phyloP scores from a whole-genome alignment of 179 eudicot genomes.

The Silene vulgaris region DNA sequence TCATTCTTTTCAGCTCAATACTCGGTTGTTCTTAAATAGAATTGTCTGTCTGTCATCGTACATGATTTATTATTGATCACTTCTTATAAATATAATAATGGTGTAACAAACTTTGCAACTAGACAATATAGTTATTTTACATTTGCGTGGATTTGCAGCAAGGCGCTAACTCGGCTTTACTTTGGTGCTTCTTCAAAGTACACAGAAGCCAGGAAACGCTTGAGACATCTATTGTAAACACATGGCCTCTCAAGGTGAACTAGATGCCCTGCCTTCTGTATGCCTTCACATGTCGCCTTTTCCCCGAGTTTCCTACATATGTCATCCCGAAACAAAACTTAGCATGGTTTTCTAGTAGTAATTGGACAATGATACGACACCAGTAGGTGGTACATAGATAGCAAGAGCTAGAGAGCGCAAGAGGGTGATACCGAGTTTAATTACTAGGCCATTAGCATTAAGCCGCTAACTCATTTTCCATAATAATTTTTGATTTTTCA shows the following conservation, averaged over 20 bases:
- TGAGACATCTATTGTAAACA: slow-evolving; percentile 58
- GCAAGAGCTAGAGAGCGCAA: too few relatives aligned
- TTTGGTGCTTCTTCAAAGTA: slow-evolving; percentile 19
- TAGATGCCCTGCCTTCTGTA: slow-evolving; percentile 84
- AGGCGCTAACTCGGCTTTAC: neutral
- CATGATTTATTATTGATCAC: slow-evolving; percentile 15
- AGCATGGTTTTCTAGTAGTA: neutral
- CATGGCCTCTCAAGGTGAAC: slow-evolving; percentile 91
- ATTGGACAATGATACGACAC: neutral
- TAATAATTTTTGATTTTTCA: too few relatives aligned
- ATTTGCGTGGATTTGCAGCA: neutral
- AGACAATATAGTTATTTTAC: slow-evolving; percentile 17
- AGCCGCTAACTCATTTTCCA: too few relatives aligned
- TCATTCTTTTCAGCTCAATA: slow-evolving; percentile 20
- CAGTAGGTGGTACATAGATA: too few relatives aligned
- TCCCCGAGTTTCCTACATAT: slow-evolving; percentile 74
- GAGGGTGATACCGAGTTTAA: too few relatives aligned
- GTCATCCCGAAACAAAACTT: neutral
- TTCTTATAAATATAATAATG: slow-evolving; percentile 16
- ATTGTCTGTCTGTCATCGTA: slow-evolving; percentile 1
- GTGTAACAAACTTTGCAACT: slow-evolving; percentile 1
- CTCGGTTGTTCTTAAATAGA: slow-evolving; percentile 4
- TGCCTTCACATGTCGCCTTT: slow-evolving; percentile 54
- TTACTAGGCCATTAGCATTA: too few relatives aligned
- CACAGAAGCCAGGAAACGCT: slow-evolving; percentile 58